Base-by-base conservation (phyloP, 768 basidiomycete species). In the Tulasnella sp. region DNA sequence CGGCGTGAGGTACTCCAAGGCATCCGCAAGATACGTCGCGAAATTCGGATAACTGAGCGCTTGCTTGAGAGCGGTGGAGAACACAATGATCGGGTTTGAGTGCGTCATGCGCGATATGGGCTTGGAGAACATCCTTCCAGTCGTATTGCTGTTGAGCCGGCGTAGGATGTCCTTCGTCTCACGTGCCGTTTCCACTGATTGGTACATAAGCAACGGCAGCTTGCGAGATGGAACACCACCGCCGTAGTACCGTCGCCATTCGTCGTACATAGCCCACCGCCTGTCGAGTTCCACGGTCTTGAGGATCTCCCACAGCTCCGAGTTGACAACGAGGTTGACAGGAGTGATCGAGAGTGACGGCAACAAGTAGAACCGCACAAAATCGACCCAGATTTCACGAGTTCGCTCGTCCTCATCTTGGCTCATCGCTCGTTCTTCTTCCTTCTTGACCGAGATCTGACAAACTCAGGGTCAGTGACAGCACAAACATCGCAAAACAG, bases 11-110 rank as follows among this genome's bases (percentile, higher is more conserved):
- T 87, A 93, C 66, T 86, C 75, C 63, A 91, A 74, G 15, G 86
- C 86, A 63, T 91, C 90, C 23, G 98, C 85, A 40, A 97, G 85
- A 19, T 92, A 88, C 39, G 77, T 77, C 8, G 88, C 89, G 52
- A 96, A 70, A 69, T 98, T 99, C 66, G 94, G 88, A 65, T 99
- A 99, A 12, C 88, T 83, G 84, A 91, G 90, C 58, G 97, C 86
- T 69, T 98, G 96, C 62, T 84, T 83, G 45, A 99, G 82, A 0
- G 86, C 89, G 60, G 87, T 86, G 21, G 78, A 67, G 73, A 97
- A 98, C 63, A 98, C 80, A 49, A 93, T 83, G 63, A 82, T 84
- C 4, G 96, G 96, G 65, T 98, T 96, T 15, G 87, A 85, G 68
- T 98, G 92, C 12, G 89, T 89, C 53, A 94, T 71, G 69, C 98